A percentile compares a stretch with the other conserved stretches of the same genome.
These are phyloP conservation scores for Fusarium decemcellulare DNA, from an alignment of 2,329 filamentous ascomycete genomes.

Conservation along the genomic window DNA sequence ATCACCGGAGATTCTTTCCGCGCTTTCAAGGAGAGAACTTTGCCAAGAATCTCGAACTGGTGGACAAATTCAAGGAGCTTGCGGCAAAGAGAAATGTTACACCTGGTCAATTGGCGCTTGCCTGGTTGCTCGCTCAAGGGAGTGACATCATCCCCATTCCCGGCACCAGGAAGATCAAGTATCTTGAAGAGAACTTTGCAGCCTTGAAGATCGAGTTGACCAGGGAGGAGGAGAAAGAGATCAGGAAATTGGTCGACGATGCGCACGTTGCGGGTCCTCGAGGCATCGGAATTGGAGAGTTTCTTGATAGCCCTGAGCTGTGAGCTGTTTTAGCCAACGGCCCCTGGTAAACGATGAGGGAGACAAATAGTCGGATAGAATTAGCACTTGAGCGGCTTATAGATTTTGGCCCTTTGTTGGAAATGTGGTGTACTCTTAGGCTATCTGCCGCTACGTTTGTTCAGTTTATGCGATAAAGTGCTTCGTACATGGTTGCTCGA, in stretches of 20 bases:
- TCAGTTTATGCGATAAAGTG: too few relatives aligned
- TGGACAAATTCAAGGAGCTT: not conserved
- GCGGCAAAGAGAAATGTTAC: slow-evolving; percentile 59
- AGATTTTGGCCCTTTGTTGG: too few relatives aligned
- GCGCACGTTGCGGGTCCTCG: not conserved
- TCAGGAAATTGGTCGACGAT: not conserved
- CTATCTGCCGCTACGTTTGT: too few relatives aligned
- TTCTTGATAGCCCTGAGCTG: too few relatives aligned
- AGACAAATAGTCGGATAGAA: too few relatives aligned
- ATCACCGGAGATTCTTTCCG: not conserved
- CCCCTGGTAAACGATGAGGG: too few relatives aligned
- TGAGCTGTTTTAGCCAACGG: too few relatives aligned
- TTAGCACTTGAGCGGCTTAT: too few relatives aligned
- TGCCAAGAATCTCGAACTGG: not conserved
- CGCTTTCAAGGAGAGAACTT: not conserved
- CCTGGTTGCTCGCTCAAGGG: slow-evolving; percentile 72
- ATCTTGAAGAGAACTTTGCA: slow-evolving; percentile 56
- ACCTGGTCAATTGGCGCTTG: slow-evolving; percentile 69
- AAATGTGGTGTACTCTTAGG: too few relatives aligned
- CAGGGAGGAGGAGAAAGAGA: not conserved
- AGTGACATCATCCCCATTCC: slow-evolving; percentile 70
- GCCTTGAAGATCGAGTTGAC: not conserved
- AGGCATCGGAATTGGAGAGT: too few relatives aligned
- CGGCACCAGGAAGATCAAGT: slow-evolving; percentile 59
- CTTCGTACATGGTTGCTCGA: too few relatives aligned